Evolutionary conservation across 768 basidiomycete species (phyloP).

Genomic region (Podaxis sp.): DNA sequence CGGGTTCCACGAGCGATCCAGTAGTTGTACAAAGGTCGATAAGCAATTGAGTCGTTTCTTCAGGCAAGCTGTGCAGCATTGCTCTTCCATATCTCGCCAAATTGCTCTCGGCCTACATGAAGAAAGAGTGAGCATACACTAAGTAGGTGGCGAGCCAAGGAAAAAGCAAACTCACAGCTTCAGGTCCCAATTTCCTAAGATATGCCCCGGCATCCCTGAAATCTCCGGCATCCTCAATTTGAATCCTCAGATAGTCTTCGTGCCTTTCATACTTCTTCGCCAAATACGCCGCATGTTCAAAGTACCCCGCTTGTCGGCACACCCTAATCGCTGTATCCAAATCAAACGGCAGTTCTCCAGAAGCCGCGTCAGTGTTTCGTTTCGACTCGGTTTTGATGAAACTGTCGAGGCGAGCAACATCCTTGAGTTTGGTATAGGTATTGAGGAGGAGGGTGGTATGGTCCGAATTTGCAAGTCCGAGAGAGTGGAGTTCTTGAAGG

Average conservation of each 20-base stretch:
- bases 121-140: not conserved
- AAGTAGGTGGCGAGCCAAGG: not conserved
- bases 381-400: conserved; percentile 90
- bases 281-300: conserved; percentile 90
- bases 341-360: conserved; percentile 87
- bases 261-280: conserved; percentile 90
- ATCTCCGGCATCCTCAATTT: conserved; percentile 89
- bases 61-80: conserved; percentile 77
- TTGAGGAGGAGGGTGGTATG: conserved; percentile 96
- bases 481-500: conserved; percentile 90
- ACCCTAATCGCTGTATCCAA: conserved; percentile 96
- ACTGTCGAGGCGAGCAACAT: conserved; percentile 80
- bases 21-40: conserved; percentile 88
- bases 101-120: conserved; percentile 74
- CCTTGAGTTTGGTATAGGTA: conserved; percentile 96
- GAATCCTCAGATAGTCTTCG: conserved; percentile 90
- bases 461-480: conserved; percentile 90
- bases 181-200: conserved; percentile 73
- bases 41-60: conserved; percentile 86
- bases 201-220: conserved; percentile 81
- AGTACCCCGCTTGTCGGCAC: conserved; percentile 95
- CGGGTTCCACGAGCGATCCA: conserved; percentile 43
- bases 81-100: conserved; percentile 86
- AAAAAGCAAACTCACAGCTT: conserved; percentile 52
- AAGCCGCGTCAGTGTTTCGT: conserved; percentile 39